Conservation (phyloP, 2,329 filamentous ascomycete genomes). For the Pseudogymnoascus destructans region DNA sequence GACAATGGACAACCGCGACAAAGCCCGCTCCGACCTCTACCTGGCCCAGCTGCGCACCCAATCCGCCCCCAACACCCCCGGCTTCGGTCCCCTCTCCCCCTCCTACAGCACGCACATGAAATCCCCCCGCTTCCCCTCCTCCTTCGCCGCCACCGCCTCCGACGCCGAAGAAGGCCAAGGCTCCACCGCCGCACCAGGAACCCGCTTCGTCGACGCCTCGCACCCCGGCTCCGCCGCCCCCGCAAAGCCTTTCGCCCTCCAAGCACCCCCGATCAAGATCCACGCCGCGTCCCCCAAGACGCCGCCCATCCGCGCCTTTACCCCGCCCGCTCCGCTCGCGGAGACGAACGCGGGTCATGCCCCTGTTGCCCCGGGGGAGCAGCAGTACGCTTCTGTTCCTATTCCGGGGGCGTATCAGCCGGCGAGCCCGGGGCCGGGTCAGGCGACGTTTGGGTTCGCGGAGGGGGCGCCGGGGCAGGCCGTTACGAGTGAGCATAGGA, state of each 20-base stretch:
- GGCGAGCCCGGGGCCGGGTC: constrained; percentile 37
- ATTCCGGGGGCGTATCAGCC: constrained; percentile 73
- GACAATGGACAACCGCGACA: constrained; percentile 92
- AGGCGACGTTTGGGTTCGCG: constrained; percentile 31
- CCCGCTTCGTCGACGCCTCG: constrained; percentile 43
- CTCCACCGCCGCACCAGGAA: constrained; percentile 35
- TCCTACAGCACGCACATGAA: constrained; percentile 30
- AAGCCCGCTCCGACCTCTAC: constrained; percentile 87
- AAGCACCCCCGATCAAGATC: constrained; percentile 68
- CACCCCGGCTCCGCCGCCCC: constrained; percentile 44
- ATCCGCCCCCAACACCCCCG: constrained; percentile 89
- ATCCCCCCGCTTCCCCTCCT: constrained; percentile 46
- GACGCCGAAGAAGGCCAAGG: constrained; percentile 42
- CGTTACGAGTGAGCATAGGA: constrained; percentile 22
- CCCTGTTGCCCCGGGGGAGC: constrained; percentile 62
- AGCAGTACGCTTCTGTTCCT: constrained; percentile 71
- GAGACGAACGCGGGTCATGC: constrained; percentile 46
- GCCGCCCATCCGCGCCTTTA: constrained; percentile 46
- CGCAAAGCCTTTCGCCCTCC: constrained; percentile 64
- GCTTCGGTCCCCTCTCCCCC: constrained; percentile 61
- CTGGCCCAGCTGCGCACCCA: constrained; percentile 73
- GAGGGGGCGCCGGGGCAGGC: constrained; percentile 21
- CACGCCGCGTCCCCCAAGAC: constrained; percentile 64
- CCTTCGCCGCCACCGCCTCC: constrained; percentile 35
- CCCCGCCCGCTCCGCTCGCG: constrained; percentile 29